Conservation (phyloP, 805 yeast genomes). For the Monosporozyma solicola region DNA sequence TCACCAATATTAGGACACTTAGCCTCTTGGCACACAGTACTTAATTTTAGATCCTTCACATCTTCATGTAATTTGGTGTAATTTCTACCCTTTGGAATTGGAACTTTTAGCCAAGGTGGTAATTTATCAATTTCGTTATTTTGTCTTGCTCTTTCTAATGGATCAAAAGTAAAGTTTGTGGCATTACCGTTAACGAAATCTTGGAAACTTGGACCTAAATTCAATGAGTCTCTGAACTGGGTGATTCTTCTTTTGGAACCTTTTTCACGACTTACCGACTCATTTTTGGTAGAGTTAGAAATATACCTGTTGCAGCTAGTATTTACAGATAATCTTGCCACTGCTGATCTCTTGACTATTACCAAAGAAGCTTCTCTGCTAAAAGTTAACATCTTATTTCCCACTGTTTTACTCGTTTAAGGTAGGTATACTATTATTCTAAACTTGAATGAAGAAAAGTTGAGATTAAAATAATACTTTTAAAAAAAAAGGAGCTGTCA, state of each 20-base stretch:
- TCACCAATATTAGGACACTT: conserved; percentile 99
- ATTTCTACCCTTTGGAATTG: conserved; percentile 90
- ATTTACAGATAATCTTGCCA: background rate
- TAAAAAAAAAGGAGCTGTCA: too few relatives aligned
- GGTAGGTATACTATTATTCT: too few relatives aligned
- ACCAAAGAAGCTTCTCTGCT: background rate
- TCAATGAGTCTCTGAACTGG: conserved; percentile 57
- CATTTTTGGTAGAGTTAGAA: background rate
- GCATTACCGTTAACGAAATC: conserved; percentile 85
- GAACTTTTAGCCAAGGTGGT: conserved; percentile 91
- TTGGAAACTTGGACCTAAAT: conserved; percentile 85
- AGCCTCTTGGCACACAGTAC: conserved; percentile 98
- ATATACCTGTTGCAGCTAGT: background rate
- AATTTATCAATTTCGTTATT: conserved; percentile 55
- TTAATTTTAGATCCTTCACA: conserved; percentile 75
- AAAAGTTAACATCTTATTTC: background rate
- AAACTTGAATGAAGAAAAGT: too few relatives aligned
- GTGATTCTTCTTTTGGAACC: conserved; percentile 41
- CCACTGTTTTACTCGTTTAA: too few relatives aligned
- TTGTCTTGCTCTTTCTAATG: conserved; percentile 60
- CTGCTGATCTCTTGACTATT: background rate
- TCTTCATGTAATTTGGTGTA: conserved; percentile 76
- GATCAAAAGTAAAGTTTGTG: conserved; percentile 54
- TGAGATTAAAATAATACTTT: too few relatives aligned
- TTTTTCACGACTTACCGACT: background rate